Base-by-base conservation (phyloP, 2,329 filamentous ascomycete species). In the Phoma herbarum region DNA sequence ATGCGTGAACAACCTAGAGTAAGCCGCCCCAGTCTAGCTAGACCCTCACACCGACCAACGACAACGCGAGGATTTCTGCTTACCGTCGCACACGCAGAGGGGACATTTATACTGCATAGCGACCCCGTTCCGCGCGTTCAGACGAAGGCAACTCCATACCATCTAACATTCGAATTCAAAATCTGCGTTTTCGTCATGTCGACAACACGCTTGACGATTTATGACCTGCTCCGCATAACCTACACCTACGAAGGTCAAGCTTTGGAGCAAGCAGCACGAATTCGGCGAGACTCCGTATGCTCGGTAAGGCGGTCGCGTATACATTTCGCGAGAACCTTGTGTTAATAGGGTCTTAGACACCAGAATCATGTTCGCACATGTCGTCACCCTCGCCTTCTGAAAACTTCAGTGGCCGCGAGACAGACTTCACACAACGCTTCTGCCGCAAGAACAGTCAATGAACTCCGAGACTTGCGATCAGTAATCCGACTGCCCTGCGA, bases 151-250 rank as follows among this genome's bases (percentile, higher is more conserved):
- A 35, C 31, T 31, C n/a, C 3, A n/a, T 33, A 7, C 8, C 35
- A 3, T 20, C 12, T 14, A 28, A 28, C 4, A 14, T 22, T 2
- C 6, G 20, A n/a, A n/a, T 33, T 7, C 20, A 4, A 42, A 35
- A 12, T n/a, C 12, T 18, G 9, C 8, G 20, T 3, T 23, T 29
- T 16, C 23, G 54, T 28, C 12, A 75, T 75, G 73, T 74, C 73
- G 59, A 75, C 73, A 5, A 68, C 59, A n/a, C 67, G 67, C 53
- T 55, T 75, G 4, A 66, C 71, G 9, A 58, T 75, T 42, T 64
- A 74, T 61, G 73, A 75, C 42, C 59, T 75, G 10, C 65, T 75
- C 16, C 73, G 73, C 61, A 73, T 75, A 57, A 74, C 73, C 20
- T 74, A 74, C 49, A 70, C 66, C 1, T 75, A 75, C 51, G 73